Evolutionary conservation across 2,329 filamentous ascomycete species (phyloP).

Genomic region (Fusarium caatingaense): DNA sequence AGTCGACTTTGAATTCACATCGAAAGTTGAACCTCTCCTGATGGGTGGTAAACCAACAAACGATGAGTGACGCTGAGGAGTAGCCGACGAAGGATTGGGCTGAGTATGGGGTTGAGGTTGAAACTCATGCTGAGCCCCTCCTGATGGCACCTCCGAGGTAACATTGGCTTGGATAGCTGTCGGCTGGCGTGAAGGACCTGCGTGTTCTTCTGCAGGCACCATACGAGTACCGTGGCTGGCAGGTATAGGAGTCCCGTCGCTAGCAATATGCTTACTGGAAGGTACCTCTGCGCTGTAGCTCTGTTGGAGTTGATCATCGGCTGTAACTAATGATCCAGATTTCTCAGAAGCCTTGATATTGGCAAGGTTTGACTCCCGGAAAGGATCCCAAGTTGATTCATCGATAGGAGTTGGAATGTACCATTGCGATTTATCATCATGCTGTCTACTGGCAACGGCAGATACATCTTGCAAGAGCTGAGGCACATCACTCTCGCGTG

Average conservation of each 20-base stretch:
- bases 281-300: slow-evolving; percentile 3
- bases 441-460: slow-evolving; percentile 25
- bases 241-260: slow-evolving; percentile 26
- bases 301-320: slow-evolving; percentile 9
- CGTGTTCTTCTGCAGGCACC: slow-evolving; percentile 34
- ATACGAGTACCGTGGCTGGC: slow-evolving; percentile 37
- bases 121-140: background rate
- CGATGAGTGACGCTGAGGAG: slow-evolving; percentile 59
- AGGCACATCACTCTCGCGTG: slow-evolving; percentile 29
- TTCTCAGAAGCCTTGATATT: slow-evolving; percentile 25
- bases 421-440: slow-evolving; percentile 37
- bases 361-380: slow-evolving; percentile 31
- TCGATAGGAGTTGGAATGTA: slow-evolving; percentile 39
- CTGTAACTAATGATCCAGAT: slow-evolving; percentile 17
- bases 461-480: slow-evolving; percentile 18
- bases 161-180: slow-evolving; percentile 6
- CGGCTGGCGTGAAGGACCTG: slow-evolving; percentile 17
- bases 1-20: slow-evolving; percentile 51
- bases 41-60: slow-evolving; percentile 70
- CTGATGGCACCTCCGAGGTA: background rate
- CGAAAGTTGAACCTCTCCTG: slow-evolving; percentile 67
- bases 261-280: slow-evolving; percentile 21
- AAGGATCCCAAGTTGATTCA: slow-evolving; percentile 41
- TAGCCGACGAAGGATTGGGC: slow-evolving; percentile 34
- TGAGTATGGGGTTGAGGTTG: slow-evolving; percentile 21